Base-by-base conservation (phyloP, 768 basidiomycete species). In the Amanita phalloides region DNA sequence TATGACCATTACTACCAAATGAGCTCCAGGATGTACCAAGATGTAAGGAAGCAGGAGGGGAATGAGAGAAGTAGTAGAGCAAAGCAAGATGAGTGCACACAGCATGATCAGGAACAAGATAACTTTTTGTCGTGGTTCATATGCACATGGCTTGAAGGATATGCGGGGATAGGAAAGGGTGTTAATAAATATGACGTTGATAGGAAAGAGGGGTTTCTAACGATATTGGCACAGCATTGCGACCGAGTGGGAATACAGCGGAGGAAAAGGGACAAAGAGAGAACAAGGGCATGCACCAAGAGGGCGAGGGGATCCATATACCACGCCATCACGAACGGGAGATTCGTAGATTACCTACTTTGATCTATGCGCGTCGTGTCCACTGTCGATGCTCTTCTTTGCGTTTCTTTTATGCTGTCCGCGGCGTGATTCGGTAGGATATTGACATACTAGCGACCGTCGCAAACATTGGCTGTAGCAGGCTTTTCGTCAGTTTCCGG, bases 391-490 rank as follows among this genome's bases (percentile, higher is more conserved):
- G 33, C 28, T 21, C 33, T 53, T 53, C 53, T 53, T 53, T n/a
- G 53, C 20, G 11, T 38, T 49, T 6, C 53, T 36, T 23, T 53
- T 53, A 48, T 53, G 53, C 21, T 53, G 53, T 42, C 53, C 53
- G 6, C 53, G 36, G 3, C 47, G 28, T 23, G 74, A 73, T 54
- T 72, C 73, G 6, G 66, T 67, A 4, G 77, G 76, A 54, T 78
- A 78, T 56, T 72, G 69, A 57, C 77, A 78, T 51, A 67, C 67
- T 51, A 77, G 68, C 49, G 71, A 69, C 8, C 76, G 69, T 39
- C 75, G 67, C 21, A 71, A 71, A 56, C 76, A 78, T 64, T 78
- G 76, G 61, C 76, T 78, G 17, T 17, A 57, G 48, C 54, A 14
- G 53, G 14, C 2, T 28, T 6, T 4, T 32, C 30, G 17, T 26